A percentile compares a stretch with the other conserved stretches of the same genome.
Evolutionary conservation across 1,284 basidiomycete species (phyloP).

Genomic region (Megacollybia platyphylla): DNA sequence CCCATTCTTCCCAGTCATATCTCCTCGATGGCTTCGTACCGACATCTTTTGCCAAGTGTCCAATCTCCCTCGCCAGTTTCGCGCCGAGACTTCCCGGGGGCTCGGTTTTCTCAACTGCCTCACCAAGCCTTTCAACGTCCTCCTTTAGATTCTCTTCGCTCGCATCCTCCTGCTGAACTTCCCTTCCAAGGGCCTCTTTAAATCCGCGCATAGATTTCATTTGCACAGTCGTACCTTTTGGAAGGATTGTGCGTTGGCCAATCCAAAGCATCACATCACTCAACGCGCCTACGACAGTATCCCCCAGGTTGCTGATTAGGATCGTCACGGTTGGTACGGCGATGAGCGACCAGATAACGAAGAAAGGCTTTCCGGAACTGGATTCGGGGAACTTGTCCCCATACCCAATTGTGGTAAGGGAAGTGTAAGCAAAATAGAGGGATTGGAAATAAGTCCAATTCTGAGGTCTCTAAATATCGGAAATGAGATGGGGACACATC

Average conservation of each 20-base stretch:
- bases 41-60: slow-evolving; percentile 15
- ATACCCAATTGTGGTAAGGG: slow-evolving; percentile 24
- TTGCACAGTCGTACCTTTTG: slow-evolving; percentile 9
- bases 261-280: slow-evolving; percentile 16
- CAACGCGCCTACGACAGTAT: slow-evolving; percentile 19
- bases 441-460: slow-evolving; percentile 21
- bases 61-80: slow-evolving; percentile 16
- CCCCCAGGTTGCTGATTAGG: slow-evolving; percentile 22
- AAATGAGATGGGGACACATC: background rate
- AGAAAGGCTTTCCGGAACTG: slow-evolving; percentile 22
- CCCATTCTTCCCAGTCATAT: slow-evolving; percentile 22
- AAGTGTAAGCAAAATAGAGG: slow-evolving; percentile 22
- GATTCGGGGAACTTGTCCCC: slow-evolving; percentile 23
- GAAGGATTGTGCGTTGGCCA: slow-evolving; percentile 15
- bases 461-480: slow-evolving; percentile 9
- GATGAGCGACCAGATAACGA: slow-evolving; percentile 25
- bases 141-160: slow-evolving; percentile 5
- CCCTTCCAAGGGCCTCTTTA: slow-evolving; percentile 1
- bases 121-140: slow-evolving; percentile 15
- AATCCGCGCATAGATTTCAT: slow-evolving; percentile 1
- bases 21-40: slow-evolving; percentile 12
- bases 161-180: slow-evolving; percentile 1
- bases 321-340: slow-evolving; percentile 25
- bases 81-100: slow-evolving; percentile 13
- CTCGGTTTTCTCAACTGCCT: slow-evolving; percentile 14